Evolutionary conservation across 345 rosid genomes (phyloP), one percentile per base, ranked within the genome.

Genomic region (Populus nigra): DNA sequence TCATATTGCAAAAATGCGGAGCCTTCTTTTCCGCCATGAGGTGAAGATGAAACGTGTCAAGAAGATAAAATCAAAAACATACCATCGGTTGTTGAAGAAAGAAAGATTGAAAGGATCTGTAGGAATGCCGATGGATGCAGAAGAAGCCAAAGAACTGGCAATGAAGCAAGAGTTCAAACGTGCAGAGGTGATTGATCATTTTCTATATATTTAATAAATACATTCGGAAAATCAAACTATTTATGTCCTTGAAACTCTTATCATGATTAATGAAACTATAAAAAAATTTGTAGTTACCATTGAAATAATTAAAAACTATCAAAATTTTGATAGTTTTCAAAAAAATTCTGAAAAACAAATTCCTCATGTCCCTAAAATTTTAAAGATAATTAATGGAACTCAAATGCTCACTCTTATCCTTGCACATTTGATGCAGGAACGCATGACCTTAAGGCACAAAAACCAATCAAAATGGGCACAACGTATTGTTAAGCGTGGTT

Each of bases 41-140:
- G 61, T 90, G 80, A 96, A 93, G 86, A 82, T 85, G 78, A 93
- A 93, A 85, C 92, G 90, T 43, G 77, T 93, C 23, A 96, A 92
- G 86, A 96, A 92, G 83, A 96, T 96, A 17, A 92, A 96, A 87
- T 93, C 98, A 20, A 96, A 91, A 87, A 87, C 97, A 63, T 93
- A 87, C 80, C 96, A 87, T 77, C 96, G 95, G 12, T 79, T 92
- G 68, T 83, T 82, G 84, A 94, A 89, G 81, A 93, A 89, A 83
- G 94, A 91, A 79, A 88, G 78, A 82, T 43, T 69, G 61, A 94
- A 88, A 80, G 84, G 80, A 73, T 82, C 86, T 49, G 82, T 22
- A 2, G 93, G 80, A 66, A 76, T 84, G 80, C 85, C 84, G 77
- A 85, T 91, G 92, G 94, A 93, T 84, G 93, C 96, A 47, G 97